phyloP scores from a whole-genome alignment of 2,329 filamentous ascomycete species.

The Cryphonectria parasitica region DNA sequence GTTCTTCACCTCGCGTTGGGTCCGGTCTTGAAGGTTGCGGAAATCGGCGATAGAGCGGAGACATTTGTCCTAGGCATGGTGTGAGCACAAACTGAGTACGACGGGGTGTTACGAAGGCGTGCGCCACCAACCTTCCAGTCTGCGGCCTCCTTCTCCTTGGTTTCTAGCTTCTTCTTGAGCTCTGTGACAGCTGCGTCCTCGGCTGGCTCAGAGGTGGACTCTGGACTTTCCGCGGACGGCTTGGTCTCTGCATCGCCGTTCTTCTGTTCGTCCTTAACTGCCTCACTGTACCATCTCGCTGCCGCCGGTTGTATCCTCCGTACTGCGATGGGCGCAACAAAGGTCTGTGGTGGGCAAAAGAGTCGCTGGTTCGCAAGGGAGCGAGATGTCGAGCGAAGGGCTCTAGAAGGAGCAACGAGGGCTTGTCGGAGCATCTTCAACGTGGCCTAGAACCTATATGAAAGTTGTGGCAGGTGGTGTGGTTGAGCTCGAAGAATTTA shows the following conservation, averaged over 20 bases:
- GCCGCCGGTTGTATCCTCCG: conserved; percentile 42
- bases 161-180: conserved; percentile 56
- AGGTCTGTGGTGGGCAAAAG: conserved; percentile 44
- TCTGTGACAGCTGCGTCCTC: conserved; percentile 41
- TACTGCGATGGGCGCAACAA: conserved; percentile 40
- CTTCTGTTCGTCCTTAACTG: conserved; percentile 36
- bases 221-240: conserved; percentile 36
- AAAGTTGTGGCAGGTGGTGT: conserved; percentile 21
- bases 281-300: conserved; percentile 52
- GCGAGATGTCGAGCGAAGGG: conserved; percentile 47
- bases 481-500: conserved; percentile 7
- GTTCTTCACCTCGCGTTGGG: conserved; percentile 82
- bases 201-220: conserved; percentile 26
- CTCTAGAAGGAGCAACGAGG: conserved; percentile 48
- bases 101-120: background rate
- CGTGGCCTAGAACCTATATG: conserved; percentile 6
- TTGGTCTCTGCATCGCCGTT: conserved; percentile 36
- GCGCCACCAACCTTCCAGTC: conserved; percentile 77
- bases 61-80: conserved; percentile 76
- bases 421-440: conserved; percentile 51
- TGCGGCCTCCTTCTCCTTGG: conserved; percentile 58
- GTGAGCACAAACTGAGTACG: conserved; percentile 15
- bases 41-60: conserved; percentile 94
- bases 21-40: conserved; percentile 96
- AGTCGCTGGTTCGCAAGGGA: conserved; percentile 40